A percentile compares a stretch with the other conserved stretches of the same genome.
Evolutionary conservation across 768 basidiomycete genomes (phyloP).

Genomic region (Phylloporus sp.): DNA sequence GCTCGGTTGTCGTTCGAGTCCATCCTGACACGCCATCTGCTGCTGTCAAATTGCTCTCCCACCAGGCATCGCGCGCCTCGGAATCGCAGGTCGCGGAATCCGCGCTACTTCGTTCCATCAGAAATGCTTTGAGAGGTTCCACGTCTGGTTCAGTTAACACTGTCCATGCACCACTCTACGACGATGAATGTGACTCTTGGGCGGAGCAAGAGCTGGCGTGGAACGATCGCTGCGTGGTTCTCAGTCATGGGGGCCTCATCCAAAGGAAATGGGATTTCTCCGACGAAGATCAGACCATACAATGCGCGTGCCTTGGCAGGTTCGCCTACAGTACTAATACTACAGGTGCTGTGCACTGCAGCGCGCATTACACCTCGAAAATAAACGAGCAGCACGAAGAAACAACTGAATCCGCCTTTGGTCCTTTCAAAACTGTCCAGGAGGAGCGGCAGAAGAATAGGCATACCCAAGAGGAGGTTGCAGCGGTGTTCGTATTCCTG

Average conservation of each 20-base stretch:
- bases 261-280: constrained; percentile 69
- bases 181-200: constrained; percentile 35
- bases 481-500: constrained; percentile 73
- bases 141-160: constrained; percentile 39
- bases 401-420: constrained; percentile 31
- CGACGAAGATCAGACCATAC: constrained; percentile 67
- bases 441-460: constrained; percentile 39
- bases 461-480: constrained; percentile 35
- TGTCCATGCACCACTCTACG: constrained; percentile 40
- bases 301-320: constrained; percentile 75
- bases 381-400: constrained; percentile 14
- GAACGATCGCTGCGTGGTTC: constrained; percentile 58
- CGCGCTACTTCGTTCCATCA: constrained; percentile 51
- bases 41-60: constrained; percentile 39
- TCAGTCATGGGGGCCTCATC: constrained; percentile 64
- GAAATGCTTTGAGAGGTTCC: constrained; percentile 53
- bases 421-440: constrained; percentile 39
- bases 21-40: constrained; percentile 42
- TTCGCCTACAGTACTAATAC: constrained; percentile 48
- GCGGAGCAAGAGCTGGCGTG: constrained; percentile 67
- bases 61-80: constrained; percentile 17
- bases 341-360: constrained; percentile 21
- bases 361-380: constrained; percentile 28
- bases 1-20: constrained; percentile 32
- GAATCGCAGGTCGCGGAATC: constrained; percentile 25